Evolutionary conservation across 23 red algal species (phyloP).

Genomic region (Gracilaria vermiculophylla): DNA sequence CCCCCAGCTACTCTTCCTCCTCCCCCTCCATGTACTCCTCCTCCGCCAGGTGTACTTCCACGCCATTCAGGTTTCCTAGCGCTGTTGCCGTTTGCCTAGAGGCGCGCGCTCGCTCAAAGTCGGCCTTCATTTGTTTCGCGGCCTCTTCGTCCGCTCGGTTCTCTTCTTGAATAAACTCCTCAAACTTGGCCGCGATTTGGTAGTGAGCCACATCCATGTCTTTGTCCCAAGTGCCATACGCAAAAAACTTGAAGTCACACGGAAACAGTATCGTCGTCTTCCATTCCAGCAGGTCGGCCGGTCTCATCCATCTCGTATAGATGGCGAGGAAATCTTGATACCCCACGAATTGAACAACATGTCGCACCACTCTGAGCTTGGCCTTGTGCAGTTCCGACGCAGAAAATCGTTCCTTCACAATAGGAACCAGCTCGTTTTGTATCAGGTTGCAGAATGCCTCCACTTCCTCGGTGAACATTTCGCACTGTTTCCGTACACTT

Average conservation of each 20-base stretch:
- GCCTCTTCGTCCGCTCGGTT: constrained; percentile 41
- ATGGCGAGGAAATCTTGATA: constrained; percentile 66
- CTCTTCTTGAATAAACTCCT: constrained; percentile 47
- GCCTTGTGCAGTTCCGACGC: constrained; percentile 35
- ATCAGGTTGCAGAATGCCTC: constrained; percentile 52
- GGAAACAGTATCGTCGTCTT: constrained; percentile 61
- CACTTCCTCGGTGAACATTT: constrained; percentile 38
- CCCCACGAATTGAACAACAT: constrained; percentile 55
- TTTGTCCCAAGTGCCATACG: constrained; percentile 68
- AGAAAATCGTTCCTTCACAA: constrained; percentile 26
- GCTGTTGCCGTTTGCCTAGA: not conserved
- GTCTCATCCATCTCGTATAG: constrained; percentile 77
- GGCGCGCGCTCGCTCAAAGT: constrained; percentile 56
- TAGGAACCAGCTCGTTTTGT: not conserved
- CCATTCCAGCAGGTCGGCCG: constrained; percentile 58
- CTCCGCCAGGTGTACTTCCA: not conserved
- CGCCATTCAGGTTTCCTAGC: constrained; percentile 10
- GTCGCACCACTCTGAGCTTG: constrained; percentile 32
- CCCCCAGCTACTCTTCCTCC: constrained; percentile 3
- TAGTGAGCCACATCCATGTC: constrained; percentile 72
- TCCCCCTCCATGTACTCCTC: constrained; percentile 13
- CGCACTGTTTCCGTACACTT: constrained; percentile 17
- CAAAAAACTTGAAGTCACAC: constrained; percentile 62
- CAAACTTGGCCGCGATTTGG: constrained; percentile 60
- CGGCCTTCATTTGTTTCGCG: constrained; percentile 44